phyloP scores from a whole-genome alignment of 495 filamentous ascomycete genomes.

The Stereocaulon alpinum region DNA sequence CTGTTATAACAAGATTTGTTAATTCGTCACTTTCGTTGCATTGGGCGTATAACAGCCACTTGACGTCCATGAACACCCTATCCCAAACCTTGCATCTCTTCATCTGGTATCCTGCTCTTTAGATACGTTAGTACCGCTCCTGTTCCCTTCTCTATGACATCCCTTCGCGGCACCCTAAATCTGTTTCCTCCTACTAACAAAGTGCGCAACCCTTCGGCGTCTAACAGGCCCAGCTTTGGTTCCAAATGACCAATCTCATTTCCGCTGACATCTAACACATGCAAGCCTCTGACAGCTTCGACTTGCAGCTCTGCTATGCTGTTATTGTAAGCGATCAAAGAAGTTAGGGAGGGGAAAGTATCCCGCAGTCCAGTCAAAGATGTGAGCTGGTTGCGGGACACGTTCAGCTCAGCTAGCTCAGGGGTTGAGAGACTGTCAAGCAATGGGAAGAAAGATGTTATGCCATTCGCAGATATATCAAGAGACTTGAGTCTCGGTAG shows the following conservation, averaged over 20 bases:
- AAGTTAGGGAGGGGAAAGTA: conserved; percentile 53
- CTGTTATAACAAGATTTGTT: background rate
- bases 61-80: background rate
- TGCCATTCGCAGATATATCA: conserved; percentile 56
- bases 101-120: conserved; percentile 61
- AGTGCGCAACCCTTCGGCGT: conserved; percentile 42
- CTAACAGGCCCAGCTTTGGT: conserved; percentile 64
- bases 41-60: background rate
- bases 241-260: conserved; percentile 74
- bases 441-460: conserved; percentile 56
- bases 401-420: conserved; percentile 60
- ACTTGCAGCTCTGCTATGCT: conserved; percentile 59
- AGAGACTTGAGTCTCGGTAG: conserved; percentile 67
- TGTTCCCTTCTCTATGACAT: conserved; percentile 77
- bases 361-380: conserved; percentile 47
- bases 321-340: conserved; percentile 68
- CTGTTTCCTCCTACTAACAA: conserved; percentile 67
- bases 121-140: conserved; percentile 79
- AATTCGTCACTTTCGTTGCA: background rate
- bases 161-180: conserved; percentile 80
- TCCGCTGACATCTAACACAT: conserved; percentile 64
- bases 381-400: conserved; percentile 67
- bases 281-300: conserved; percentile 62
- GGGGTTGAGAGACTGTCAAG: conserved; percentile 56
- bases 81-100: conserved; percentile 31